Conservation (phyloP, 2,329 filamentous ascomycete species). For the Xylariaceae sp. region DNA sequence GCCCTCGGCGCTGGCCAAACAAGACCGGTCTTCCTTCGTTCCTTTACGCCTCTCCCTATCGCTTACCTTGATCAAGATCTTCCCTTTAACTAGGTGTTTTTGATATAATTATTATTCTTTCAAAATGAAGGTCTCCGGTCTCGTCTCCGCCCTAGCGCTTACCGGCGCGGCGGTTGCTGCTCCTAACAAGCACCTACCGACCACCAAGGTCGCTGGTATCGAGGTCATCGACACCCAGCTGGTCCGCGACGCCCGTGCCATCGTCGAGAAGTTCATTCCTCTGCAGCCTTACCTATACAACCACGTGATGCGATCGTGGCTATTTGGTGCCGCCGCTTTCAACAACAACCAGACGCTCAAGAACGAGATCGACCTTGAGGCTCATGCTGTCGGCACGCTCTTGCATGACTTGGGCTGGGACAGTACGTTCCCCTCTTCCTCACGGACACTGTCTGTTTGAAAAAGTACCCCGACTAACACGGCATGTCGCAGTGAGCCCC, state of each 20-base stretch:
- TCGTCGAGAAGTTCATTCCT: slow-evolving; percentile 27
- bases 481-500: slow-evolving; percentile 17
- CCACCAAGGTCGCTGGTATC: slow-evolving; percentile 25
- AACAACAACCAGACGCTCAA: slow-evolving; percentile 30
- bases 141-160: slow-evolving; percentile 22
- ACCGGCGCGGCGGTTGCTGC: slow-evolving; percentile 17
- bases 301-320: slow-evolving; percentile 28
- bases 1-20: no score
- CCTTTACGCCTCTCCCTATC: no score
- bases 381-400: slow-evolving; percentile 24
- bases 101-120: no score
- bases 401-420: slow-evolving; percentile 29
- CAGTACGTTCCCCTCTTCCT: slow-evolving; percentile 16
- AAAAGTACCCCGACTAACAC: slow-evolving; percentile 4
- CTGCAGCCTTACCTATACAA: slow-evolving; percentile 30
- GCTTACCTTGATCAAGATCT: no score
- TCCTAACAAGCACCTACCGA: slow-evolving; percentile 21
- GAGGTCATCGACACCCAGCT: slow-evolving; percentile 27
- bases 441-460: background rate
- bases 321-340: slow-evolving; percentile 27
- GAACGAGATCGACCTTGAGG: slow-evolving; percentile 26
- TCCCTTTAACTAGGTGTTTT: no score
- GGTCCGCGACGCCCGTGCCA: slow-evolving; percentile 19
- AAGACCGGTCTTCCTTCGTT: no score
- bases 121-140: slow-evolving; percentile 23